Evolutionary conservation across 2,329 filamentous ascomycete genomes (phyloP).

Genomic region (Monilinia fructicola): DNA sequence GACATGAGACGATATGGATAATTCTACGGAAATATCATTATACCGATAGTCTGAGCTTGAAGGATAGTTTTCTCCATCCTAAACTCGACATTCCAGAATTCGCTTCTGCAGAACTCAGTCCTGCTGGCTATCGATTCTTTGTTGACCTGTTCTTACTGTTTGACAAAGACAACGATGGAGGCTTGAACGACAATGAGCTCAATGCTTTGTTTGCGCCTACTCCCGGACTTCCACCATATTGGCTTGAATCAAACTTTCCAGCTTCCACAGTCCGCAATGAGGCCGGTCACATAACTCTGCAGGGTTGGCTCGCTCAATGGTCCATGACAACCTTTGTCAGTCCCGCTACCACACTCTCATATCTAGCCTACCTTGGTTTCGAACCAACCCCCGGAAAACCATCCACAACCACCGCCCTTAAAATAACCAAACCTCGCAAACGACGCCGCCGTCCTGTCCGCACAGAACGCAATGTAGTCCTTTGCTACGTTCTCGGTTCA

Average conservation of each 20-base stretch:
- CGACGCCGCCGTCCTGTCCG: constrained; percentile 76
- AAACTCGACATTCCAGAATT: constrained; percentile 93
- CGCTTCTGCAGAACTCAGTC: constrained; percentile 89
- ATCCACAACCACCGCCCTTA: constrained; percentile 78
- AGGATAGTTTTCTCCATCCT: constrained; percentile 87
- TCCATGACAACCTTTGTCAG: constrained; percentile 99
- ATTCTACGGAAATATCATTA: constrained; percentile 94
- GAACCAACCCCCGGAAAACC: constrained; percentile 77
- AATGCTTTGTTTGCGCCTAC: constrained; percentile 88
- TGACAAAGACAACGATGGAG: constrained; percentile 96
- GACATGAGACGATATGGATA: constrained; percentile 98
- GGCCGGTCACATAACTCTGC: constrained; percentile 89
- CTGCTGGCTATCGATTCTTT: constrained; percentile 93
- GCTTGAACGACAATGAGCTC: constrained; percentile 82
- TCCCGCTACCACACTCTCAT: constrained; percentile 91
- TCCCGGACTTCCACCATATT: constrained; percentile 81
- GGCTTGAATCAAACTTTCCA: constrained; percentile 86
- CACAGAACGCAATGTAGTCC: constrained; percentile 90
- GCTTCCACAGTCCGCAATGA: constrained; percentile 94
- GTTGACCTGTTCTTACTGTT: constrained; percentile 94
- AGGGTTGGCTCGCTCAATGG: constrained; percentile 98
- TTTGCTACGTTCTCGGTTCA: constrained; percentile 88
- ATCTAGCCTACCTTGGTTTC: constrained; percentile 93
- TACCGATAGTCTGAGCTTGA: constrained; percentile 88
- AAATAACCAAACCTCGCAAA: constrained; percentile 90